These are phyloP conservation scores for Acanthamoeba castellanii DNA, from an alignment of 208 protist genomes.

Conservation along the genomic window DNA sequence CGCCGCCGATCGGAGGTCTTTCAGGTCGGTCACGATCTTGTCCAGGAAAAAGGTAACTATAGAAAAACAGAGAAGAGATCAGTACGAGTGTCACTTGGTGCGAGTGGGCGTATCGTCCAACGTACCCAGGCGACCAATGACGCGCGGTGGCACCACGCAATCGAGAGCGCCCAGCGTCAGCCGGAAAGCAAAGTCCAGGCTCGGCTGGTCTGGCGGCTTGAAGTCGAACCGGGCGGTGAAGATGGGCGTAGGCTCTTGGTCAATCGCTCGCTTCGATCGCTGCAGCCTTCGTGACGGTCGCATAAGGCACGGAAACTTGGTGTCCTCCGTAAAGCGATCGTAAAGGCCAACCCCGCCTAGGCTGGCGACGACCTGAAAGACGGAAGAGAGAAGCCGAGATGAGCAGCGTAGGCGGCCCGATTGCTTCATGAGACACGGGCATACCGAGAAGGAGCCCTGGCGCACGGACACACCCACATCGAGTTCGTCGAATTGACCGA, in stretches of 20 bases:
- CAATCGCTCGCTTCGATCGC: not conserved
- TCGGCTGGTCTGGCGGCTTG: conserved; percentile 60
- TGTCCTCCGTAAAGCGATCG: conserved; percentile 44
- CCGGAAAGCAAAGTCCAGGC: conserved; percentile 66
- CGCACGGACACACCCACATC: conserved; percentile 40
- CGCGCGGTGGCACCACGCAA: conserved; percentile 38
- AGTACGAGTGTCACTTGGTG: not conserved
- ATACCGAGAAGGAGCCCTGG: conserved; percentile 62
- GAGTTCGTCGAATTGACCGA: conserved; percentile 69
- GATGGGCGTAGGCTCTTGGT: conserved; percentile 45
- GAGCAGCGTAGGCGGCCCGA: not conserved
- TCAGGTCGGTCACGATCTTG: conserved; percentile 53
- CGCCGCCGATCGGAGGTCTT: conserved; percentile 60
- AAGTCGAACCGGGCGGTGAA: conserved; percentile 40
- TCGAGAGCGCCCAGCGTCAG: conserved; percentile 46
- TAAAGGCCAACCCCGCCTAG: conserved; percentile 28
- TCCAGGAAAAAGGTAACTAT: conserved; percentile 73
- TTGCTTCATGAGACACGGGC: not conserved
- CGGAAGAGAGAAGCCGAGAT: not conserved
- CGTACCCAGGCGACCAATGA: conserved; percentile 64
- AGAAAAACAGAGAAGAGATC: not conserved
- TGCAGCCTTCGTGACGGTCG: conserved; percentile 1
- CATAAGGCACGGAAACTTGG: conserved; percentile 57
- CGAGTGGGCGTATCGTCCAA: not conserved
- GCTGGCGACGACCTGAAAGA: conserved; percentile 1